Conservation (phyloP, 164 flowering plant genomes). For the Vitis riparia region DNA sequence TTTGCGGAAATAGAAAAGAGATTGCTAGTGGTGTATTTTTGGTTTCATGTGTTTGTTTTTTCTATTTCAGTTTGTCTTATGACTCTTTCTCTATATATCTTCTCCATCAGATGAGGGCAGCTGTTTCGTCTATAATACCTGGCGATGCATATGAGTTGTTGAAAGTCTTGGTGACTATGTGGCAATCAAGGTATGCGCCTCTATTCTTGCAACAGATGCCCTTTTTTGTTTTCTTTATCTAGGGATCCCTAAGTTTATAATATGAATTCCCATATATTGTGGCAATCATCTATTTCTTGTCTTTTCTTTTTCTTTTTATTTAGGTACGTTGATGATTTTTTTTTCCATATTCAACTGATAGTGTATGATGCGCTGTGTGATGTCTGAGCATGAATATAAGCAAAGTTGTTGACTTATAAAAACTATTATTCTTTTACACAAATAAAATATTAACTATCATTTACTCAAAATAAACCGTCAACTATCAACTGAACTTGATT, state of each 20-base stretch:
- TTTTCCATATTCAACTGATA: no score
- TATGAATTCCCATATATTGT: neutral
- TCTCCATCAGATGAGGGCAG: slow-evolving; percentile 57
- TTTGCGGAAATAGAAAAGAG: neutral
- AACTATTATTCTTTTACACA: no score
- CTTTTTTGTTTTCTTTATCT: neutral
- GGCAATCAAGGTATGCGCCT: slow-evolving; percentile 68
- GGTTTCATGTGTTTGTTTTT: neutral
- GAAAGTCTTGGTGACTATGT: slow-evolving; percentile 48
- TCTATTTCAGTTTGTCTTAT: neutral
- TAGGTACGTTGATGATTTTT: no score
- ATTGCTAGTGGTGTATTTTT: neutral
- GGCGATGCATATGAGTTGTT: slow-evolving; percentile 60
- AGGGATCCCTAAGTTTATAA: neutral
- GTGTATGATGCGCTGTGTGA: no score
- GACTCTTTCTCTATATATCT: neutral
- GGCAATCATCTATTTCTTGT: no score
- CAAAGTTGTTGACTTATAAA: no score
- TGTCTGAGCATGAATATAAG: no score
- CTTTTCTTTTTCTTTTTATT: no score
- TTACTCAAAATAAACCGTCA: no score
- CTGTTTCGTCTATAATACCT: slow-evolving; percentile 57
- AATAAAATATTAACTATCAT: no score
- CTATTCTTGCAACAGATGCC: neutral
- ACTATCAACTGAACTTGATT: no score